Evolutionary conservation across 2,329 filamentous ascomycete genomes (phyloP), one percentile per base, ranked within the genome.

Genomic region (Elsinoe australis): DNA sequence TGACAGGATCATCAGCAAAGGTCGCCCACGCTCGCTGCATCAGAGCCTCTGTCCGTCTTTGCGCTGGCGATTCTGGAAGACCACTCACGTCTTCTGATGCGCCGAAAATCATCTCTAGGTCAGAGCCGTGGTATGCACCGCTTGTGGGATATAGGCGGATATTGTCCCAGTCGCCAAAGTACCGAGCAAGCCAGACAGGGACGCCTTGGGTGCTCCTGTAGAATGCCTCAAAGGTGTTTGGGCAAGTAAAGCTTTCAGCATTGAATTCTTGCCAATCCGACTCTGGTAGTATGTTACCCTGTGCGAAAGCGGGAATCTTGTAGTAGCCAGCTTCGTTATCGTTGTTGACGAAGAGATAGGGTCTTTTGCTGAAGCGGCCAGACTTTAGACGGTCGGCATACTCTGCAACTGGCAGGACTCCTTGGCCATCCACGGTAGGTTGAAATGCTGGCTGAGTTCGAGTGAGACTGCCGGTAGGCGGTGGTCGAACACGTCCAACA

Each of bases 131-230:
- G 52, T 74, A 76, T 0, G 71, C 70, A 3, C 70, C 70, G 32
- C 69, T 72, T 4, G 60, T 64, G 0, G 64, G 62, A 47, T 69
- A 72, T 18, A 75, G 59, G 0, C 69, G 61, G 1, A 69, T 68
- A 49, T 73, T 75, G 22, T 67, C 53, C 69, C 71, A 76, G 53
- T 75, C 71, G 15, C 65, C 72, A 42, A 70, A 64, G 55, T 73
- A 76, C 22, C 71, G 68, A 38, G 68, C 73, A 3, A 63, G 63
- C 67, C 70, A 76, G 6, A 66, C 57, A 0, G 69, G 61, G 2
- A 72, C 61, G 4, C 57, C 61, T 18, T 66, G 55, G 1, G 42
- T 38, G 1, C 55, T 56, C 5, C 69, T 66, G 3, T 64, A 63
- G 3, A 53, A 50, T 3, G 66, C 68, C 26, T 71, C 65, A 49